A percentile compares a stretch with the other conserved stretches of the same genome.
These are phyloP conservation scores for Talaromyces wortmannii DNA, from an alignment of 495 filamentous ascomycete genomes.

Conservation along the genomic window DNA sequence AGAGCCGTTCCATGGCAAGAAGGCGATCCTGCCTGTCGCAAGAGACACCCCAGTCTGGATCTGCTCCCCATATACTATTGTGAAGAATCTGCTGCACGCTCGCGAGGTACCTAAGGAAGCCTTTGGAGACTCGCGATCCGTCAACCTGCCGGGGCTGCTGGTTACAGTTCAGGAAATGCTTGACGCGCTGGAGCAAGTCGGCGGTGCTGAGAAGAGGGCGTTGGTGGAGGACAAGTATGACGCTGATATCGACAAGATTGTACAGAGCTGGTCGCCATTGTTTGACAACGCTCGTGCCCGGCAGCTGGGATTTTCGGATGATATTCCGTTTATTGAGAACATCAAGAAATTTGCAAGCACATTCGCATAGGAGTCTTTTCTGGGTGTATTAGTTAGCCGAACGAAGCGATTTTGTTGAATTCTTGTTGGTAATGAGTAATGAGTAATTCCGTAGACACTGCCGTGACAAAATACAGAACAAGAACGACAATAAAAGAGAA, in stretches of 20 bases:
- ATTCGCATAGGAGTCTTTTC: conserved; percentile 14
- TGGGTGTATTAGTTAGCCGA: neutral
- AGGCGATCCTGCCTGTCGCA: conserved; percentile 56
- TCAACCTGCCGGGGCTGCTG: conserved; percentile 69
- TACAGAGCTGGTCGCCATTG: conserved; percentile 66
- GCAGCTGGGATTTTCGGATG: conserved; percentile 52
- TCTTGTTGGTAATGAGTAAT: conserved; percentile 3
- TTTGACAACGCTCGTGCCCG: conserved; percentile 55
- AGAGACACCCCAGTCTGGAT: conserved; percentile 54
- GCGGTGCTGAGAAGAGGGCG: conserved; percentile 58
- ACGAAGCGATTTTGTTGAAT: neutral
- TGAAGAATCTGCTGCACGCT: conserved; percentile 65
- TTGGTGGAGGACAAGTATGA: conserved; percentile 62
- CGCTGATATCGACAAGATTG: conserved; percentile 57
- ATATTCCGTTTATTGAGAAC: conserved; percentile 51
- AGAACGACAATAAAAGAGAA: too few relatives aligned
- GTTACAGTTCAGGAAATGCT: conserved; percentile 70
- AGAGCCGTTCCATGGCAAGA: conserved; percentile 56
- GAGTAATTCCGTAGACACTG: conserved; percentile 1
- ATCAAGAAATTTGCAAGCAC: conserved; percentile 43
- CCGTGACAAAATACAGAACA: too few relatives aligned
- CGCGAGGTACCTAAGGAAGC: conserved; percentile 45
- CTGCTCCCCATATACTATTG: conserved; percentile 58
- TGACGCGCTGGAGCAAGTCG: conserved; percentile 62
- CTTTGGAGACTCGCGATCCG: conserved; percentile 50